Evolutionary conservation across 2,329 filamentous ascomycete species (phyloP), one percentile per base, ranked within the genome.

Genomic region (Fusarium guadeloupense): DNA sequence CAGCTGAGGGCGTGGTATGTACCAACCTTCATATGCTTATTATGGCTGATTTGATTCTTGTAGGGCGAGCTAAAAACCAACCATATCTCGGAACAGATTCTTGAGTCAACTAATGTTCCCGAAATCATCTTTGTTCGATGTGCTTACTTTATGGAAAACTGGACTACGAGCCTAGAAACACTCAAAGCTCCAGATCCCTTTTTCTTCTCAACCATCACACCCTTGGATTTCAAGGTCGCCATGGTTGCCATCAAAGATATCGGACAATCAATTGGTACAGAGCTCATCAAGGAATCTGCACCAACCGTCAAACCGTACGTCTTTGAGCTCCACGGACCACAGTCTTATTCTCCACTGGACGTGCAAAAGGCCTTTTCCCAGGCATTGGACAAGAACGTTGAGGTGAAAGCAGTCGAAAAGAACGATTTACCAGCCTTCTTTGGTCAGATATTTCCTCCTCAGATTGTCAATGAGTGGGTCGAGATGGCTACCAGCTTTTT

Each of bases 91-190:
- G 76, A 78, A 41, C 33, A 54, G 4, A 40, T 71, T 3, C 49
- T 75, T 2, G 44, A 42, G 4, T 34, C 21, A 0, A 54, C 63
- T 0, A 47, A 67, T 3, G 59, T 71, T 2, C 54, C 66, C 0
- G 61, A 72, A 3, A 54, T 76, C 2, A 52, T 73, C 12, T 71
- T 77, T 35, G 67, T 76, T 3, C 68, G 76, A 6, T 73, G 68
- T 38, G 54, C 58, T 0, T 78, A 75, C 59, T 77, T 78, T 26
- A 77, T 77, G 74, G 74, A 78, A 56, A 77, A 77, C 41, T 77
- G 75, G 76, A 68, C 66, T 4, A 54, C 58, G 46, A 48, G 53
- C 2, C 21, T 72, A 2, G 65, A 72, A 16, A 74, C 70, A 0
- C 54, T 77, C 28, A 60, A 66, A 16, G 57, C 30, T 1, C 44